Evolutionary conservation across 176 grass and related monocot species (phyloP), one percentile per base, ranked within the genome.

Genomic region (Elaeis guineensis): DNA sequence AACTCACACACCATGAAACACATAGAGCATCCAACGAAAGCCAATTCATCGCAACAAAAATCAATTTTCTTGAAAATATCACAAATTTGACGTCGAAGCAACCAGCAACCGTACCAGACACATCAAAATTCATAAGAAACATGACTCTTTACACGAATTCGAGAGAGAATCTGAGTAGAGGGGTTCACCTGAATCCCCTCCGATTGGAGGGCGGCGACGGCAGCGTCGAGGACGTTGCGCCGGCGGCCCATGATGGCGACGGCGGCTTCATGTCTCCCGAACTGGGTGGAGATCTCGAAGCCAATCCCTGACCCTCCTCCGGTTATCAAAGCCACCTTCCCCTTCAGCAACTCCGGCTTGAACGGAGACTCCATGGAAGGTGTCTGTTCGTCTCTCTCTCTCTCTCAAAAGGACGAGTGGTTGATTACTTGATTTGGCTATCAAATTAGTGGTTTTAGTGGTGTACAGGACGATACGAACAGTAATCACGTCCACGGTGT

Each of bases 161-260:
- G 35, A 44, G 9, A 44, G 35, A 44, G 35, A 12, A 44, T 11
- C 9, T 11, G 35, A 44, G 6, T 44, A 11, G 35, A 44, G 35
- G 21, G 19, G 3, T 66, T 32, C 6, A 96, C 92, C 80, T 21
- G 65, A 21, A 87, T 82, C 17, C 91, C 91, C 23, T 96, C 69
- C 12, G 76, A 71, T 29, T 72, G 73, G 23, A 97, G 83, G 21
- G 44, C 78, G 51, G 65, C 64, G 62, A 90, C 87, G 78, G 92
- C 92, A 39, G 74, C 66, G 75, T 90, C 87, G 55, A 97, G 75
- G 78, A 88, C 87, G 49, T 77, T 80, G 20, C 83, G 87, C 65
- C 92, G 83, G 25, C 92, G 92, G 28, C 87, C 92, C 92, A 90
- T 97, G 72, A 97, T 51, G 26, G 87, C 81, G 24, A 90, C 78